phyloP scores from a whole-genome alignment of 805 yeast species.

The Pichia cephalocereana region DNA sequence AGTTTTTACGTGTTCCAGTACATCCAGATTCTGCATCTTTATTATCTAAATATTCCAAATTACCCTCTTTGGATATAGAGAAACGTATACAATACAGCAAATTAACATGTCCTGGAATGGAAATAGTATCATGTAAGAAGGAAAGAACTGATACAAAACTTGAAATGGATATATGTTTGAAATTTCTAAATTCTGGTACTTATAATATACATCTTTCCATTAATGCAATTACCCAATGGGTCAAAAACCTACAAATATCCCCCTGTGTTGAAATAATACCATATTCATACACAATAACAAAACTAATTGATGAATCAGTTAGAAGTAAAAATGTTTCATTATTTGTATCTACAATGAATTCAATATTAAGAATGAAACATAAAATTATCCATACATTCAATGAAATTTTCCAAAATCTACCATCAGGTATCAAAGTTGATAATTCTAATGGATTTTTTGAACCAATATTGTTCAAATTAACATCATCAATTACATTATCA shows the following conservation, averaged over 20 bases:
- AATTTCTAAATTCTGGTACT: neutral
- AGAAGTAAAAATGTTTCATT: neutral
- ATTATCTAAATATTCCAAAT: constrained; percentile 12
- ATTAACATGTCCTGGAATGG: constrained; percentile 23
- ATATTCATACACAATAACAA: neutral
- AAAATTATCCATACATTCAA: neutral
- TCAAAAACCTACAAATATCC: neutral
- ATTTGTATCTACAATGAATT: constrained; percentile 4
- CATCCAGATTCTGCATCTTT: neutral
- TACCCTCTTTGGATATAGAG: constrained; percentile 23
- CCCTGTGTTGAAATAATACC: neutral
- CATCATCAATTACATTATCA: neutral
- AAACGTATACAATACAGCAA: constrained; percentile 15
- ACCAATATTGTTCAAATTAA: neutral
- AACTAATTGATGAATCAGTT: neutral
- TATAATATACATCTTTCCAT: neutral
- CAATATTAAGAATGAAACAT: constrained; percentile 5
- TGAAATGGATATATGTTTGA: neutral
- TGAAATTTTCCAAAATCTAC: neutral
- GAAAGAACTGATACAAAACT: neutral
- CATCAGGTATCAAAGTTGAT: neutral
- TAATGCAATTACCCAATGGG: neutral
- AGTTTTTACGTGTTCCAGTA: neutral
- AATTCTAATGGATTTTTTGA: neutral
- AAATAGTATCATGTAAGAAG: neutral